Percentiles rank a stretch among this genome's conserved stretches.
These are phyloP conservation scores for Erysimum cheiri DNA, from an alignment of 441 rosid species.

Conservation along the genomic window DNA sequence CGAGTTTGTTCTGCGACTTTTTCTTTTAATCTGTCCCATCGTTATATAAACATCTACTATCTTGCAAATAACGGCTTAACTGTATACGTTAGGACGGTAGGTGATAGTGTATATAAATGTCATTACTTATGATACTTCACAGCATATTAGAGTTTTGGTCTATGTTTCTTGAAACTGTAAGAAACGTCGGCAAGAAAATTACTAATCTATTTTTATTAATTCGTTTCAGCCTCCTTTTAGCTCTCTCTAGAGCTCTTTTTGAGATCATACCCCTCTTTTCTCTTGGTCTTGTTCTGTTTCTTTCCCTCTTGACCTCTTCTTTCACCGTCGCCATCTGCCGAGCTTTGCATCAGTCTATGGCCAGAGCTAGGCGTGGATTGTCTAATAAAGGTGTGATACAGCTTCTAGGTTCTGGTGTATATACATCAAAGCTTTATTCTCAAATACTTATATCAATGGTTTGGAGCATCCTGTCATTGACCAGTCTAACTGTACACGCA, in stretches of 20 bases:
- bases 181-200: not conserved
- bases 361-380: not conserved
- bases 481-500: no score
- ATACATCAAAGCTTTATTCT: no score
- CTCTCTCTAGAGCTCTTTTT: not conserved
- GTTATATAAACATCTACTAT: slow-evolving; percentile 7
- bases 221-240: not conserved
- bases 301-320: not conserved
- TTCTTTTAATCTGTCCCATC: not conserved
- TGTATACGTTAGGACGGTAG: not conserved
- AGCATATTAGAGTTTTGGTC: not conserved
- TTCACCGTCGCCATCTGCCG: not conserved
- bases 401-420: no score
- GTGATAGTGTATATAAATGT: not conserved
- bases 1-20: slow-evolving; percentile 13
- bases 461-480: no score
- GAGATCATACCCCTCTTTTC: not conserved
- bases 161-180: not conserved
- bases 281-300: not conserved
- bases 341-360: not conserved
- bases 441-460: no score
- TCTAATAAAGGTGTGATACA: not conserved
- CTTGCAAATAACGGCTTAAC: slow-evolving; percentile 4
- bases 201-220: not conserved
- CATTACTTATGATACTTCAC: not conserved